Conservation (phyloP, 192 early-diverging fungal species). For the Backusella morwellensis region DNA sequence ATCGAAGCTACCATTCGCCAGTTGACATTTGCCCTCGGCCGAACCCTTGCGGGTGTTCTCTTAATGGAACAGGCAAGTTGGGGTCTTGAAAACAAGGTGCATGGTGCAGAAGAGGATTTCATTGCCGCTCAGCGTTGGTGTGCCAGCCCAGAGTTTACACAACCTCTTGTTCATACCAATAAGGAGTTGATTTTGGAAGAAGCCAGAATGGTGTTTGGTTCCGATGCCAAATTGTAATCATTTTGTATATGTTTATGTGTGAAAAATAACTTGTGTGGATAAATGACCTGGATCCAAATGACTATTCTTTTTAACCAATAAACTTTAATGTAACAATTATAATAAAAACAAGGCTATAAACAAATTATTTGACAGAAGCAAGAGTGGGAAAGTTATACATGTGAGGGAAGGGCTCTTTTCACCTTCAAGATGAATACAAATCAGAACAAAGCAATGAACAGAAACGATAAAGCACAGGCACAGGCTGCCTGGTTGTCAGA, state of each 20-base stretch:
- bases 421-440: neutral
- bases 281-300: no score
- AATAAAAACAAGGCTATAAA: neutral
- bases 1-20: slow-evolving; percentile 43
- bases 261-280: no score
- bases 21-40: slow-evolving; percentile 47
- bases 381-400: neutral
- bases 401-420: no score
- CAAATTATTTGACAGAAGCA: neutral
- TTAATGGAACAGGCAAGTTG: slow-evolving; percentile 49
- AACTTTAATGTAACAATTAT: no score
- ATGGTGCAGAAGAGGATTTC: slow-evolving; percentile 6
- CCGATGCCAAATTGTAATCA: slow-evolving; percentile 14
- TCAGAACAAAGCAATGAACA: neutral
- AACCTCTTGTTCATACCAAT: slow-evolving; percentile 12
- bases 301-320: no score
- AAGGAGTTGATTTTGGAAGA: slow-evolving; percentile 14
- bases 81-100: slow-evolving; percentile 16
- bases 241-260: no score
- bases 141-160: neutral
- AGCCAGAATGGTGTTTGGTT: slow-evolving; percentile 19
- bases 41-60: slow-evolving; percentile 44
- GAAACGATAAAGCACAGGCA: neutral
- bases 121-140: slow-evolving; percentile 20
- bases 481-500: neutral